phyloP scores from a whole-genome alignment of 805 yeast genomes.

The Saccharomyces paradoxus region DNA sequence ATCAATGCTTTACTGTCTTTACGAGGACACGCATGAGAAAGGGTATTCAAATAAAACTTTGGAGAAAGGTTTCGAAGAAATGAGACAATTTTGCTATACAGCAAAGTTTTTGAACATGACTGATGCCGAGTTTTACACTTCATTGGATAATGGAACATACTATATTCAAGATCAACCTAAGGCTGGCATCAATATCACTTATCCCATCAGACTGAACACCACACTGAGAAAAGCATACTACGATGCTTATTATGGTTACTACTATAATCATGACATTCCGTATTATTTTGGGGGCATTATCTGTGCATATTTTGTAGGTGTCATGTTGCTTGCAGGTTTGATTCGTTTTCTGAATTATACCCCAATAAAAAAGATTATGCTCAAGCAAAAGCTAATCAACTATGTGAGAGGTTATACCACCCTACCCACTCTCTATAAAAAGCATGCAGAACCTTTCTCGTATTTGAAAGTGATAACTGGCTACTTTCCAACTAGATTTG shows the following conservation, averaged over 20 bases:
- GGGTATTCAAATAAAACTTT: slow-evolving; percentile 2
- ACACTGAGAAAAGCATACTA: slow-evolving; percentile 5
- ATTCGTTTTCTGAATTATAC: slow-evolving; percentile 9
- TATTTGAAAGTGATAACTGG: slow-evolving; percentile 7
- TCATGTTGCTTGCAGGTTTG: slow-evolving; percentile 5
- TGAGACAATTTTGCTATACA: slow-evolving; percentile 3
- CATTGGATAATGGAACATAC: slow-evolving; percentile 9
- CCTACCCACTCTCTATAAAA: slow-evolving; percentile 11
- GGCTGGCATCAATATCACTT: neutral
- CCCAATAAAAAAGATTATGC: slow-evolving; percentile 7
- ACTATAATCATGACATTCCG: slow-evolving; percentile 16
- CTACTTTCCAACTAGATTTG: slow-evolving; percentile 19
- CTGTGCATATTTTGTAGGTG: slow-evolving; percentile 10
- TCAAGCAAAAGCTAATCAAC: slow-evolving; percentile 6
- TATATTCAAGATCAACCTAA: neutral
- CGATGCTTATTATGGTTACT: slow-evolving; percentile 14
- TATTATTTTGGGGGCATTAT: slow-evolving; percentile 9
- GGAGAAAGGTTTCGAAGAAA: slow-evolving; percentile 4
- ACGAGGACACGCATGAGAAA: slow-evolving; percentile 6
- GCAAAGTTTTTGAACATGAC: slow-evolving; percentile 3
- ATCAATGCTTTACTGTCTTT: slow-evolving; percentile 8
- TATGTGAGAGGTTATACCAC: slow-evolving; percentile 12
- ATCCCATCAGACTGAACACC: slow-evolving; percentile 10
- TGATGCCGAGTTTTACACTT: slow-evolving; percentile 3
- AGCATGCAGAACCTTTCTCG: slow-evolving; percentile 16